Conservation (phyloP, 352 stramenopile species). For the Phytophthora niederhauseri region DNA sequence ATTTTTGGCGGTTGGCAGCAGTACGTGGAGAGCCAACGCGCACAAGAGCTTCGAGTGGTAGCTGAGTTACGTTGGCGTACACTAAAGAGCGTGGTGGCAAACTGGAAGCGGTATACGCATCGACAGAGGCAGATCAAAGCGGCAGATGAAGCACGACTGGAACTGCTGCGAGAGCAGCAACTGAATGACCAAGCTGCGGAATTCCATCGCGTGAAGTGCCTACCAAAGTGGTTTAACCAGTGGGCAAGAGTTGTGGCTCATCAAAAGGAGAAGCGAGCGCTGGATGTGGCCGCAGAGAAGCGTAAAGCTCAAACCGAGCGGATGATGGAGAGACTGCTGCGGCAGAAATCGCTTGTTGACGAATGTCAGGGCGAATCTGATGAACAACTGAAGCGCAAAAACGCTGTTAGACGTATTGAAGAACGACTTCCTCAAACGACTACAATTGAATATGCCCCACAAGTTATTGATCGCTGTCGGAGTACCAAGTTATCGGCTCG, state of each 20-base stretch:
- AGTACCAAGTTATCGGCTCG: neutral
- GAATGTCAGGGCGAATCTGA: neutral
- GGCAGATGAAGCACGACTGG: slow-evolving; percentile 21
- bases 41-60: slow-evolving; percentile 23
- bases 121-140: slow-evolving; percentile 9
- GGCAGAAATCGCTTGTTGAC: slow-evolving; percentile 15
- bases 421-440: neutral
- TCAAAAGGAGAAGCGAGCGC: slow-evolving; percentile 35
- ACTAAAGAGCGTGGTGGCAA: slow-evolving; percentile 22
- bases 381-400: neutral
- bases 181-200: slow-evolving; percentile 32
- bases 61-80: slow-evolving; percentile 32
- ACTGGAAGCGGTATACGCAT: slow-evolving; percentile 30
- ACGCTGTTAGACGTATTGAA: neutral
- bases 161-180: slow-evolving; percentile 27
- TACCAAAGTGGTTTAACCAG: slow-evolving; percentile 59
- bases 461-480: neutral
- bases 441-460: neutral
- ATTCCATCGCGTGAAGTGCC: slow-evolving; percentile 42
- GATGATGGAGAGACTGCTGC: slow-evolving; percentile 48
- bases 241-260: slow-evolving; percentile 41
- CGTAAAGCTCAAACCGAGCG: slow-evolving; percentile 45
- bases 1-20: slow-evolving; percentile 25
- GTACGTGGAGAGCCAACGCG: slow-evolving; percentile 10
- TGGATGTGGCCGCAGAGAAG: slow-evolving; percentile 28